Evolutionary conservation across 805 yeast species (phyloP), one percentile per base, ranked within the genome.

Genomic region (Kuraishia cidri): DNA sequence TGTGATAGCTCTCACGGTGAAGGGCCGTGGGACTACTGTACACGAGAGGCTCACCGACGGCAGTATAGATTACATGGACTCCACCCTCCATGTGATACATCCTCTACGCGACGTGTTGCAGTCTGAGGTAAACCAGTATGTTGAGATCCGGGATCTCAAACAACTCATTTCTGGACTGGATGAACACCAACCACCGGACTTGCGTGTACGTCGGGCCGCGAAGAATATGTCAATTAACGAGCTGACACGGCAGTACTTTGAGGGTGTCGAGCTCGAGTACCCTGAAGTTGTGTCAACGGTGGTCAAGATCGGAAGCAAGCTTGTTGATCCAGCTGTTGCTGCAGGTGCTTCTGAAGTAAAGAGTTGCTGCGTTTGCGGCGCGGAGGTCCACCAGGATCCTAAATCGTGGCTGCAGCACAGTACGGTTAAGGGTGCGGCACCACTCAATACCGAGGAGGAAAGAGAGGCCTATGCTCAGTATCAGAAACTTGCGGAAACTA

Each of bases 261-360:
- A 62, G 20, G 64, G 66, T 22, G 73, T 88, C 16, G 95, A 85
- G 46, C 66, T 66, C 5, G 87, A 77, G 11, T 87, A 87, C 48
- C 87, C 95, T 0, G 84, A 90, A 36, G 83, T 90, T 2, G 87
- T 88, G 3, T 81, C 96, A 0, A 88, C 97, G 0, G 97, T 90
- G 14, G 87, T 87, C 10, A 79, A 84, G 42, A 87, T 95, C 0
- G 95, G 92, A 4, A 78, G 78, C 30, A 87, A 90, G 50, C 56
- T 88, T 29, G 68, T 66, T 2, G 63, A 63, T 6, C 84, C 83
- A 0, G n/a, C n/a, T n/a, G n/a, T n/a, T n/a, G n/a, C n/a, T n/a
- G 35, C 13, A 6, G 37, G 30, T 12, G 5, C 24, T 2, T 35
- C 36, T 7, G 18, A 32, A 1, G 43, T 43, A 2, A 48, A 41